Conservation (phyloP, 768 basidiomycete genomes). For the Lepiota venenata region DNA sequence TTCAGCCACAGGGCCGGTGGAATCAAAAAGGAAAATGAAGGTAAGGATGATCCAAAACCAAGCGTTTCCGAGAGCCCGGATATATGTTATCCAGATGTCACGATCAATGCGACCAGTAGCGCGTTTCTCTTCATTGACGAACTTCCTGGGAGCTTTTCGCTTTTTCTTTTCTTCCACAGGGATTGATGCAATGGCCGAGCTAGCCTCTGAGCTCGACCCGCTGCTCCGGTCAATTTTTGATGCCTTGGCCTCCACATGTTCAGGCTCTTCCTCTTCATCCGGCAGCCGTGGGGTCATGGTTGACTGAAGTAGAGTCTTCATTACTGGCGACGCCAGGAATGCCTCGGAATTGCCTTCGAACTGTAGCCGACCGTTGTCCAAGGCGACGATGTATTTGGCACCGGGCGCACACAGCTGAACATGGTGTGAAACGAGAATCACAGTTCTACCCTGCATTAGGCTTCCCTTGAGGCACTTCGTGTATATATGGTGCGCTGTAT, state of each 20-base stretch:
- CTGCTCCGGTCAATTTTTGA: slow-evolving; percentile 45
- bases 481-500: slow-evolving; percentile 88
- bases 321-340: slow-evolving; percentile 64
- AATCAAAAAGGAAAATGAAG: slow-evolving; percentile 47
- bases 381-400: slow-evolving; percentile 77
- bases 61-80: slow-evolving; percentile 36
- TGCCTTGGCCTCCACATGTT: slow-evolving; percentile 36
- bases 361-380: slow-evolving; percentile 77
- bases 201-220: slow-evolving; percentile 30
- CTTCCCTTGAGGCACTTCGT: slow-evolving; percentile 80
- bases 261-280: slow-evolving; percentile 44
- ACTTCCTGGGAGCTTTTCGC: slow-evolving; percentile 60
- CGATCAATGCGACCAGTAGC: slow-evolving; percentile 66
- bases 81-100: slow-evolving; percentile 55
- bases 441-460: slow-evolving; percentile 75
- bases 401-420: slow-evolving; percentile 83
- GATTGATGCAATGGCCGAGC: slow-evolving; percentile 38
- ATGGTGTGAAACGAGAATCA: slow-evolving; percentile 94
- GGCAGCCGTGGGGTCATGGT: slow-evolving; percentile 32
- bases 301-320: slow-evolving; percentile 65
- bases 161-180: slow-evolving; percentile 24
- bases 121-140: slow-evolving; percentile 82
- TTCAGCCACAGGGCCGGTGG: slow-evolving; percentile 64
- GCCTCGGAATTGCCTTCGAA: slow-evolving; percentile 65
- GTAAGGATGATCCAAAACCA: slow-evolving; percentile 61